A percentile compares a stretch with the other conserved stretches of the same genome.
Conservation (phyloP, 2,329 filamentous ascomycete genomes). For the Cercospora sesami region DNA sequence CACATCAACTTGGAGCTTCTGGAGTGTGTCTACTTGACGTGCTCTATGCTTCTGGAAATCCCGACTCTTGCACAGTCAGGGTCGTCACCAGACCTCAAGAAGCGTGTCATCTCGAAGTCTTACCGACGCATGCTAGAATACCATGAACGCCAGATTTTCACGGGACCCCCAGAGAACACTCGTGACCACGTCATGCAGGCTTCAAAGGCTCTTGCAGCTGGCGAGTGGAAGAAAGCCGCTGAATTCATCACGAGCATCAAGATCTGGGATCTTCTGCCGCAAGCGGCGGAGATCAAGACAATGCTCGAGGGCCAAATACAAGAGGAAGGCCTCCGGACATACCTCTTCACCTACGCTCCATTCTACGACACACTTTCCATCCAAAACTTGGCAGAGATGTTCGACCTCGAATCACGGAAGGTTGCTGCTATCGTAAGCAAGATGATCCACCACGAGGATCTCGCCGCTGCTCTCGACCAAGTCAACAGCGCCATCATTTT, state of each 20-base stretch:
- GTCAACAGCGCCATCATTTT: conserved; percentile 97
- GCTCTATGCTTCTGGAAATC: conserved; percentile 98
- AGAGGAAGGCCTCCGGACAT: conserved; percentile 95
- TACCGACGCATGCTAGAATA: conserved; percentile 99
- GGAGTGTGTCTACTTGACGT: conserved; percentile 97
- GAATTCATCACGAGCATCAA: conserved; percentile 96
- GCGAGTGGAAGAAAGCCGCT: conserved; percentile 97
- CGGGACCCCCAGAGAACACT: conserved; percentile 96
- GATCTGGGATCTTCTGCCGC: conserved; percentile 98
- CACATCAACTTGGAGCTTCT: conserved; percentile 99
- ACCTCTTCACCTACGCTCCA: conserved; percentile 98
- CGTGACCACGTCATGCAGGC: conserved; percentile 99
- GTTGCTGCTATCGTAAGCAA: conserved; percentile 94
- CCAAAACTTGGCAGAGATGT: conserved; percentile 84
- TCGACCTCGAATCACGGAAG: conserved; percentile 88
- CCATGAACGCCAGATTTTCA: conserved; percentile 99
- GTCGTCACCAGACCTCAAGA: conserved; percentile 94
- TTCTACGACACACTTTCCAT: conserved; percentile 97
- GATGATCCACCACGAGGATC: conserved; percentile 99
- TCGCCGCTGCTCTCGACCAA: conserved; percentile 93
- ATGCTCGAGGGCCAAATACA: conserved; percentile 99
- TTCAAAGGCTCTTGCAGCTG: conserved; percentile 91
- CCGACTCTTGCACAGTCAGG: conserved; percentile 94
- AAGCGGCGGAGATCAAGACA: conserved; percentile 86
- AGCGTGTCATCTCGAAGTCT: conserved; percentile 97